Evolutionary conservation across 805 yeast species (phyloP), one percentile per base, ranked within the genome.

Genomic region (Kurtzmaniella fragi): DNA sequence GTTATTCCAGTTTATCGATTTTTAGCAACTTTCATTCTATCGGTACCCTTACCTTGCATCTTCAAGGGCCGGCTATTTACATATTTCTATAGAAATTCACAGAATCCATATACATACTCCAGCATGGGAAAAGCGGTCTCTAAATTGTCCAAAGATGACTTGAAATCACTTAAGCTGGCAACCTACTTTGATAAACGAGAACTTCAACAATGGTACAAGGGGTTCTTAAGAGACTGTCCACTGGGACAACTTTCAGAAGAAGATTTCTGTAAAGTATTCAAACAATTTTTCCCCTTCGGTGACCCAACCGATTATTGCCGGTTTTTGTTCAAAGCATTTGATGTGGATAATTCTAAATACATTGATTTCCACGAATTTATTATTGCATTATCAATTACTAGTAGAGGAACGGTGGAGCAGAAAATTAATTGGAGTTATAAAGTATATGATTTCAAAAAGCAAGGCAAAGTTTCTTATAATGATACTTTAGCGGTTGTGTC

Each of bases 221-320:
- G 98, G 2, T 93, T 93, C 52, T 69, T 84, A 31, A 75, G 96
- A 55, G 99, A 93, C 59, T 91, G 96, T 58, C 97, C 97, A 1
- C 72, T 79, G 27, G 98, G 98, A 1, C 90, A 83, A 57, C 70
- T 93, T 20, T 78, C 89, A 2, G 84, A 82, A 53, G 86, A 83
- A 35, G 98, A 93, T 55, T 88, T 93, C 59, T 80, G 84, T 48
- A 87, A 86, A 60, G 90, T 93, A 14, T 95, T 90, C 67, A 87
- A 87, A 58, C 98, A 93, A 56, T 93, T 91, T 61, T 93, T 93
- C 71, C 99, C 99, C 14, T 93, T 93, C 68, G 99, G 99, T 0
- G 96, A 91, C 53, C 96, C 99, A 1, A 77, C 84, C 3, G 91
- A 88, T 42, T 93, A 88, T 64, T 87, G 96, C 41, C 85, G 80